Base-by-base conservation (phyloP, 371 early-diverging fungal genomes). In the Apophysomyces elegans region DNA sequence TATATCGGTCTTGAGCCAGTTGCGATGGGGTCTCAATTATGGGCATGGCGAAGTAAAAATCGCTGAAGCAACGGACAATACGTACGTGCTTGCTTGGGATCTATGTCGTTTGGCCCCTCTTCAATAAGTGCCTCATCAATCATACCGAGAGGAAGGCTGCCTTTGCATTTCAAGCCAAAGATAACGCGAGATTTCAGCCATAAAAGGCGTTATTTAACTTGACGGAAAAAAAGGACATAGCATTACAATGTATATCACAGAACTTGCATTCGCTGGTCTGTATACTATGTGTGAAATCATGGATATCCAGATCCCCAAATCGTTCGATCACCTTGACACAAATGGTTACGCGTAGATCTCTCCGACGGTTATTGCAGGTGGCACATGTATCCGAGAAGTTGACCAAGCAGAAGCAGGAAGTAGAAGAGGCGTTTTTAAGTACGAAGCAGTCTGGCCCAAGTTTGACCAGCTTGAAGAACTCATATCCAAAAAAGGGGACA, bases 11-110 rank as follows among this genome's bases (percentile, higher is more conserved):
- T 50, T 66, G 38, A 66, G 3, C 16, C 67, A 61, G 41, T 45
- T 61, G 8, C 41, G 56, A 35, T 68, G 68, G 63, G 18, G 26
- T 7, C 47, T 32, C 35, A 59, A 14, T 37, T 60, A 63, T 7
- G 64, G 61, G 41, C 50, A 63, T 56, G 61, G 68, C 12, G 68
- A 63, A 63, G 68, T 56, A 4, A 68, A 63, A 16, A 63, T 61
- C 58, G 64, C 60, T 35, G 62, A 68, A 26, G 37, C 57, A 43
- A 68, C 61, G 14, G 61, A 60, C 7, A 68, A 68, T 47, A 35
- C 56, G 12, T 64, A 13, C 36, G 59, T 58, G 12, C 61, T 61
- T 58, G 61, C 62, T 32, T 64, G 62, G 64, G 69, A 61, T 46
- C 57, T 68, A 18, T 64, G 62, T 32, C 62, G 61, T 13, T 59